Evolutionary conservation across 1,284 basidiomycete species (phyloP).

Genomic region (Pseudozyma tsukubaensis): DNA sequence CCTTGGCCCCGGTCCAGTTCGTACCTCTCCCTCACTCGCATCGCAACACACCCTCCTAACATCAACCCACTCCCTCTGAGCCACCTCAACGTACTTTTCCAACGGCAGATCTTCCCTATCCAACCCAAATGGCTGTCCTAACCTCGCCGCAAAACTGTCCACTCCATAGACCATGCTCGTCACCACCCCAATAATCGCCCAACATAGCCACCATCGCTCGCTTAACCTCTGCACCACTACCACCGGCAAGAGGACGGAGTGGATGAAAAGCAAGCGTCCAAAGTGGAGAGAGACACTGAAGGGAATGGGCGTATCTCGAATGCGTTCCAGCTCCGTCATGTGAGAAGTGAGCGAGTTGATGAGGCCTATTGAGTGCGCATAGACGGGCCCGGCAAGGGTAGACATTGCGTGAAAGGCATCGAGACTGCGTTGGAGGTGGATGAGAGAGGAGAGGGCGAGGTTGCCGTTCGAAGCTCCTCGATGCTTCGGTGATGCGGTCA

Average conservation of each 20-base stretch:
- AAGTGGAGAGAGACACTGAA: conserved; percentile 37
- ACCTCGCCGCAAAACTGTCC: conserved; percentile 38
- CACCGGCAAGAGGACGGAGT: conserved; percentile 35
- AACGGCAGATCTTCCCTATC: conserved; percentile 46
- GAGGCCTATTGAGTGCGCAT: conserved; percentile 43
- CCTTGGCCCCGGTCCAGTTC: no score
- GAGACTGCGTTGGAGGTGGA: conserved; percentile 29
- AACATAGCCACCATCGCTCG: conserved; percentile 22
- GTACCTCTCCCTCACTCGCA: not conserved
- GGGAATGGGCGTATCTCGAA: conserved; percentile 50
- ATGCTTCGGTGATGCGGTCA: no score
- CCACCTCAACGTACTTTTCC: conserved; percentile 28
- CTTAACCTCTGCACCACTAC: conserved; percentile 32
- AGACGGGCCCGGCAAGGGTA: conserved; percentile 26
- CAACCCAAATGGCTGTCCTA: conserved; percentile 45
- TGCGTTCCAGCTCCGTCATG: conserved; percentile 48
- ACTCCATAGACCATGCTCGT: conserved; percentile 50
- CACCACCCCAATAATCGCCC: conserved; percentile 16
- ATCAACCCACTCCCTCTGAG: conserved; percentile 38
- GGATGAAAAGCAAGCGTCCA: conserved; percentile 27
- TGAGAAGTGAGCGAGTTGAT: conserved; percentile 40
- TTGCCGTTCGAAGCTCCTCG: conserved; percentile 18
- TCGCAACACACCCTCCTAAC: not conserved
- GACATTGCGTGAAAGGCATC: conserved; percentile 24
- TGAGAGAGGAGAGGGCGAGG: conserved; percentile 25